phyloP scores from a whole-genome alignment of 306 rosid species.

The Malus domestica region DNA sequence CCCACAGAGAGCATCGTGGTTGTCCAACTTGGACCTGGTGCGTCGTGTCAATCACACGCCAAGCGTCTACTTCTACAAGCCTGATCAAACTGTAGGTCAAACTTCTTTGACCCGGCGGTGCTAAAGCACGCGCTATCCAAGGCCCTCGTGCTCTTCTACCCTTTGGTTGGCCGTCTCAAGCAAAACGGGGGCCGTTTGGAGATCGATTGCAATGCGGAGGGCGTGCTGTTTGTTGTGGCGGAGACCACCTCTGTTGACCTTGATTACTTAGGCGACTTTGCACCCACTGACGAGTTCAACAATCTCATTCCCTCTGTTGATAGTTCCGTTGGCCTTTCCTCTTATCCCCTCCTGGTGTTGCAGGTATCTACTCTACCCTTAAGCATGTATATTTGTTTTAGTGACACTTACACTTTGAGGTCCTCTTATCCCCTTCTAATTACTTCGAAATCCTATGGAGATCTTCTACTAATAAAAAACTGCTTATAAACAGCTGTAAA shows the following conservation, averaged over 20 bases:
- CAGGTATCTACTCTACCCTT: slow-evolving; percentile 26
- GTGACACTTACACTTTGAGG: no score
- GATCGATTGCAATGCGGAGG: slow-evolving; percentile 60
- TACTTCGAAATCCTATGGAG: no score
- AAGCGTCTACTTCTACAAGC: slow-evolving; percentile 45
- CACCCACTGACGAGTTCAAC: slow-evolving; percentile 57
- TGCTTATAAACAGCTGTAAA: no score
- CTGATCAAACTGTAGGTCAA: slow-evolving; percentile 5
- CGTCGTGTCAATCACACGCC: slow-evolving; percentile 44
- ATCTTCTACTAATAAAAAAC: no score
- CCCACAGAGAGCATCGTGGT: slow-evolving; percentile 40
- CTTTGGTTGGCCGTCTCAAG: slow-evolving; percentile 63
- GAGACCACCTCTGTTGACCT: slow-evolving; percentile 27
- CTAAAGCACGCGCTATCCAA: slow-evolving; percentile 57
- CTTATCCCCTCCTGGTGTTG: slow-evolving; percentile 51
- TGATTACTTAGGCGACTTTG: slow-evolving; percentile 65
- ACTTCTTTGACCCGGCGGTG: slow-evolving; percentile 41
- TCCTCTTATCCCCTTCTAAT: no score
- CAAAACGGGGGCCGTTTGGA: slow-evolving; percentile 56
- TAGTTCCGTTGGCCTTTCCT: slow-evolving; percentile 48
- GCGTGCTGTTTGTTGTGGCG: slow-evolving; percentile 63
- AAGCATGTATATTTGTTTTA: no score
- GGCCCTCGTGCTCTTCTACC: slow-evolving; percentile 61
- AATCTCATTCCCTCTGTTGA: slow-evolving; percentile 58
- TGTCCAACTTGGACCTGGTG: slow-evolving; percentile 46